Base-by-base conservation (phyloP, 306 rosid species). In the Dalbergia oliveri region DNA sequence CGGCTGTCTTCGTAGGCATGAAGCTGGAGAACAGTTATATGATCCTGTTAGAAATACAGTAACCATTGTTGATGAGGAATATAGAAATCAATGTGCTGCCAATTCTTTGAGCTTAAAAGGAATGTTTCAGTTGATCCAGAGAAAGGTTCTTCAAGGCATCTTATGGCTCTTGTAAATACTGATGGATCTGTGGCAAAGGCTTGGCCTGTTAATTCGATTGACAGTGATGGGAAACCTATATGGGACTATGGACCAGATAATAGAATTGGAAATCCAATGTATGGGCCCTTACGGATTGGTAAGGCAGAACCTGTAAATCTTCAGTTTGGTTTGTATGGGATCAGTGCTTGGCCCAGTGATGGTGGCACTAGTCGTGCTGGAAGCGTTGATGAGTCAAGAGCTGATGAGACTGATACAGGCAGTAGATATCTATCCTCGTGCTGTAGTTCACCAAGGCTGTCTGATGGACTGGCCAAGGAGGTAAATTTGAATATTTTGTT, bases 141-240 rank as follows among this genome's bases (percentile, higher is more conserved):
- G 97, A 71, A 89, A 86, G 97, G 97, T 68, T 92, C 97, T 41
- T 90, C 93, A 15, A 86, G 94, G 84, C 88, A 92, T 73, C 84
- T 92, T 54, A 88, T 92, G 93, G 93, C 97, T 66, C 94, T 92
- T 82, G 89, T 92, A n/a, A 92, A 92, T 81, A 89, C 83, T 66
- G 95, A 92, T 76, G 97, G 97, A 58, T 89, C 97, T 26, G 93
- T 92, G 64, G 97, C 97, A 9, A 92, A 84, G 89, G 92, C 97
- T 49, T 92, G 97, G 97, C 97, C 97, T 69, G 90, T 92, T 78
- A 86, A 90, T 78, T 83, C 97, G 16, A 83, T 90, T 44, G 93
- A 88, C 75, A 39, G 87, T 63, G 83, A 79, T 62, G 95, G 97
- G 78, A 89, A 88, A 81, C 91, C 90, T 69, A 64, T 82, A 69